These are phyloP conservation scores for Chalciporus piperatus DNA, from an alignment of 768 basidiomycete genomes.

Conservation along the genomic window DNA sequence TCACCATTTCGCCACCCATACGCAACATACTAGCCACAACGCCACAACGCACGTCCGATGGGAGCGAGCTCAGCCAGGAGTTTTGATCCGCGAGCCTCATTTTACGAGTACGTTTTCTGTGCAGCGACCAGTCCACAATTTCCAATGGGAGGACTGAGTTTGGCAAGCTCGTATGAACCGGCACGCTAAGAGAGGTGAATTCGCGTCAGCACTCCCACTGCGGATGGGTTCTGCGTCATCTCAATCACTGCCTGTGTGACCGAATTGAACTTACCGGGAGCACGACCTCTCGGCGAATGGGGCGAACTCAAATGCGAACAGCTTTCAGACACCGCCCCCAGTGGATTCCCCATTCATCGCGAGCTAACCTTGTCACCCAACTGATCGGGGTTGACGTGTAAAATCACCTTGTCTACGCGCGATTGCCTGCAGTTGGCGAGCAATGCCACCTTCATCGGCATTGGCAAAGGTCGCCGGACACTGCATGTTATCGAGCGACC, in stretches of 20 bases:
- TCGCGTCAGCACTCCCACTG: slow-evolving; percentile 9
- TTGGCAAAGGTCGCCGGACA: slow-evolving; percentile 19
- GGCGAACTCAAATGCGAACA: slow-evolving; percentile 4
- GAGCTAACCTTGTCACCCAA: slow-evolving; percentile 35
- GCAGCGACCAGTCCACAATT: slow-evolving; percentile 15
- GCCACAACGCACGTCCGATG: slow-evolving; percentile 23
- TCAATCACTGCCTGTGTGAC: slow-evolving; percentile 4
- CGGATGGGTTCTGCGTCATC: slow-evolving; percentile 18
- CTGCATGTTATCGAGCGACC: slow-evolving; percentile 3
- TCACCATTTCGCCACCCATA: slow-evolving; percentile 14
- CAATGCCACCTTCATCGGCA: slow-evolving; percentile 7
- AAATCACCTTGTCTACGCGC: slow-evolving; percentile 7
- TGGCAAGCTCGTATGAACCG: slow-evolving; percentile 7
- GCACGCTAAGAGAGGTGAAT: slow-evolving; percentile 25
- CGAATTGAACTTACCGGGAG: slow-evolving; percentile 17
- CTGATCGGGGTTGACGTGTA: slow-evolving; percentile 21
- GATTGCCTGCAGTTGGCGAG: slow-evolving; percentile 5
- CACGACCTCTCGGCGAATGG: slow-evolving; percentile 3
- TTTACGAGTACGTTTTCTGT: slow-evolving; percentile 1
- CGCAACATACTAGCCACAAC: slow-evolving; percentile 12
- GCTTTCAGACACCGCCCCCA: slow-evolving; percentile 14
- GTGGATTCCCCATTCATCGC: slow-evolving; percentile 17
- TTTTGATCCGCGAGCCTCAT: slow-evolving; percentile 23
- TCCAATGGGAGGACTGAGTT: slow-evolving; percentile 14
- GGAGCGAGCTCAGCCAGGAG: neutral